Conservation (phyloP, 371 early-diverging fungal genomes). For the Blakeslea trispora region DNA sequence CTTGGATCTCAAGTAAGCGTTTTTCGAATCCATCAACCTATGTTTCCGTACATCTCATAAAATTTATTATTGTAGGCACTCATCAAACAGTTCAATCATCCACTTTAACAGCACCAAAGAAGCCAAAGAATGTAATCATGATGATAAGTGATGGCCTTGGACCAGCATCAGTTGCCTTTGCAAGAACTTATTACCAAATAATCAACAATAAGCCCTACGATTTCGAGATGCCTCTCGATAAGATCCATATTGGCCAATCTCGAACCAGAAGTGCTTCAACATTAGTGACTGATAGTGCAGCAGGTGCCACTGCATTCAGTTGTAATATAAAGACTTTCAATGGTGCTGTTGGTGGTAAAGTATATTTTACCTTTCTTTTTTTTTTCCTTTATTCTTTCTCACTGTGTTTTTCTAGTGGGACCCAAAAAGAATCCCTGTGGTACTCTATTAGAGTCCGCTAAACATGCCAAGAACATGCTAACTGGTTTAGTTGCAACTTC, state of each 20-base stretch:
- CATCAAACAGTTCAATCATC: not conserved
- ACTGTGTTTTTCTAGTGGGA: conserved; percentile 44
- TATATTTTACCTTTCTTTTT: not conserved
- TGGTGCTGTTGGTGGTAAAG: conserved; percentile 78
- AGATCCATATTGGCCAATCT: conserved; percentile 83
- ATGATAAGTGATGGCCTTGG: conserved; percentile 95
- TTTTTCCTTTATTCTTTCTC: conserved; percentile 1
- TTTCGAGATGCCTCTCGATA: conserved; percentile 70
- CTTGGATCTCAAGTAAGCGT: not conserved
- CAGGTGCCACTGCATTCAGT: conserved; percentile 94
- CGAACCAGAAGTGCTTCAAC: conserved; percentile 82
- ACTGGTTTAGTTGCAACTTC: conserved; percentile 94
- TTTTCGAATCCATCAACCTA: too few relatives aligned
- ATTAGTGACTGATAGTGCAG: conserved; percentile 93
- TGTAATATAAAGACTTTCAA: conserved; percentile 88
- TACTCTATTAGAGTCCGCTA: conserved; percentile 94
- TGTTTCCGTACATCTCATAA: not conserved
- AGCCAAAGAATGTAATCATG: conserved; percentile 77
- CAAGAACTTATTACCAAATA: conserved; percentile 73
- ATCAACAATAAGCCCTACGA: conserved; percentile 47
- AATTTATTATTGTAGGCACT: not conserved
- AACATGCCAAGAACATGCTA: conserved; percentile 65
- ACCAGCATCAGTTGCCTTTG: conserved; percentile 92
- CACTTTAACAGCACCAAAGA: conserved; percentile 1
- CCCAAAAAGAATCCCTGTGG: conserved; percentile 76